phyloP scores from a whole-genome alignment of 2,329 filamentous ascomycete species.

The Calonectria hawksworthii region DNA sequence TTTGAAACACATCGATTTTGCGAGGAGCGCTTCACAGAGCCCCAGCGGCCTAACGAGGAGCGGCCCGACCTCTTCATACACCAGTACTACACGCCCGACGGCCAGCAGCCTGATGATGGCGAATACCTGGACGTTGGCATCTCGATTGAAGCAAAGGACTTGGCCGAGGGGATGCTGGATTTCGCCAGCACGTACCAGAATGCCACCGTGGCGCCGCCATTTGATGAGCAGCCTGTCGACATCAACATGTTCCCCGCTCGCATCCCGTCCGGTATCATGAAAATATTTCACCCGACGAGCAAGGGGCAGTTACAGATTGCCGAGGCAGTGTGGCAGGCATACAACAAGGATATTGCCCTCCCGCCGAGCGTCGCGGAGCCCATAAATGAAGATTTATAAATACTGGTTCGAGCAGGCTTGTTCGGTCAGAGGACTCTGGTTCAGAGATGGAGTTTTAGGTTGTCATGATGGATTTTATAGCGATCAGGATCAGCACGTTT shows the following conservation, averaged over 20 bases:
- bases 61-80: background rate
- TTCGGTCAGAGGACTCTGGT: background rate
- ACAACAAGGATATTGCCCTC: background rate
- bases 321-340: background rate
- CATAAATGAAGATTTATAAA: background rate
- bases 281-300: constrained; percentile 13
- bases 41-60: background rate
- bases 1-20: background rate
- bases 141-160: background rate
- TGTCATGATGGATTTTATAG: background rate
- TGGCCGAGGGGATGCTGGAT: background rate
- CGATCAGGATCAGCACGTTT: background rate
- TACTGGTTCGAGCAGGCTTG: background rate
- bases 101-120: background rate
- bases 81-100: background rate
- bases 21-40: background rate
- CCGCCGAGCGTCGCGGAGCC: background rate
- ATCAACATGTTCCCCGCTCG: constrained; percentile 3
- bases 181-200: background rate
- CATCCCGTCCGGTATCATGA: constrained; percentile 15
- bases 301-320: constrained; percentile 7
- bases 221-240: constrained; percentile 10
- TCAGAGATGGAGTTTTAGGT: background rate
- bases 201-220: background rate
- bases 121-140: background rate